Evolutionary conservation across 2,329 filamentous ascomycete genomes (phyloP), one percentile per base, ranked within the genome.

Genomic region (Verticillium longisporum): DNA sequence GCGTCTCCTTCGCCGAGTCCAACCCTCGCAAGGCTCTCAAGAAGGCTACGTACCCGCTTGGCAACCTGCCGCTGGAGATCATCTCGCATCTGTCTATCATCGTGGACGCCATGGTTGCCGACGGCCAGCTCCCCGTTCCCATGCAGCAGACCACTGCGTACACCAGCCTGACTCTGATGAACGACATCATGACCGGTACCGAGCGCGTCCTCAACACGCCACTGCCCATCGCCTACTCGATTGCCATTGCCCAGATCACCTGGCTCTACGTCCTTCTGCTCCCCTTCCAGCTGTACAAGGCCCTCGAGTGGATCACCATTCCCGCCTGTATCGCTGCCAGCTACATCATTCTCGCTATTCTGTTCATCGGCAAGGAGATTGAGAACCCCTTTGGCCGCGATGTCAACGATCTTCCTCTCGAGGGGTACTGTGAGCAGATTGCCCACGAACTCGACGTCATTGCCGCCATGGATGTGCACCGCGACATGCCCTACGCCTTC

Each of bases 301-400:
- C 75, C 3, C 83, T 96, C 1, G 67, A 74, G 7, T 95, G 88
- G 88, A 81, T 92, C 65, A 88, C 91, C 13, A 93, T 95, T 65
- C 91, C 91, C 0, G 91, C 87, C 37, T 88, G 87, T 55, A 77
- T 93, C 15, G 81, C 79, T 4, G 88, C 88, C 2, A 87, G 89
- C 3, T 94, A 94, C 74, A 94, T 95, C 66, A 94, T 95, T 71
- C 84, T 95, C 62, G 90, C 89, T 31, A 85, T 95, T 55, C 77
- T 82, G 36, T 77, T 83, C 64, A 94, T 94, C 68, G 91, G 91
- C 45, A 85, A 86, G 64, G 90, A 95, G 74, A 89, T 95, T 65
- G 91, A 95, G 74, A 92, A 95, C 69, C 91, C 91, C 6, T 95
- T 95, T 72, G 91, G 91, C 61, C 81, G 87, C 65, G 91, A 95